Conservation (phyloP, 2,329 filamentous ascomycete genomes). For the Colletotrichum sp. region DNA sequence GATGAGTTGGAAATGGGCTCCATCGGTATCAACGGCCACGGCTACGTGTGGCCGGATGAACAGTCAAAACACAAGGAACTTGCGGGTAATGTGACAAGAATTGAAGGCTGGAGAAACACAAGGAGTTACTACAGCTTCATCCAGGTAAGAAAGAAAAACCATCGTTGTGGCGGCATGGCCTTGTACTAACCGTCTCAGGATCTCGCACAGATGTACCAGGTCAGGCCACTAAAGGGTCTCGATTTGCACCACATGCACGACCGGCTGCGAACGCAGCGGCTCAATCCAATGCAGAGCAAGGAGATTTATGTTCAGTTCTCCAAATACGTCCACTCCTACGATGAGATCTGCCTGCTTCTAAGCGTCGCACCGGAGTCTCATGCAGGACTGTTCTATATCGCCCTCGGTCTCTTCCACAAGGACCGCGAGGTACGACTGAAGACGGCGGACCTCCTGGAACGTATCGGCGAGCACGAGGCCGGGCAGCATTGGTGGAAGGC, state of each 20-base stretch:
- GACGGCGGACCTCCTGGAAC: slow-evolving; percentile 80
- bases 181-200: slow-evolving; percentile 50
- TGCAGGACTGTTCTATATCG: slow-evolving; percentile 88
- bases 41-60: slow-evolving; percentile 94
- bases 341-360: slow-evolving; percentile 84
- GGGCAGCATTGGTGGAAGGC: slow-evolving; percentile 92
- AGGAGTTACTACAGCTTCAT: slow-evolving; percentile 96
- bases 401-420: slow-evolving; percentile 90
- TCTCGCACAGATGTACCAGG: slow-evolving; percentile 66
- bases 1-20: slow-evolving; percentile 69
- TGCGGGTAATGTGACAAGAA: slow-evolving; percentile 87
- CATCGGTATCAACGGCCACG: slow-evolving; percentile 76
- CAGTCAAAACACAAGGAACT: slow-evolving; percentile 81
- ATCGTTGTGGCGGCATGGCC: not conserved
- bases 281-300: slow-evolving; percentile 76
- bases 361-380: slow-evolving; percentile 85
- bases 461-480: slow-evolving; percentile 85
- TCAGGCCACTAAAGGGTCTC: slow-evolving; percentile 75
- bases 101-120: slow-evolving; percentile 97
- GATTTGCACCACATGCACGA: slow-evolving; percentile 94
- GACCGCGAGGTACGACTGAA: slow-evolving; percentile 78
- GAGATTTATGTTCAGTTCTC: slow-evolving; percentile 86
- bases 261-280: slow-evolving; percentile 80
- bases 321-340: slow-evolving; percentile 77
- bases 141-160: slow-evolving; percentile 59